These are phyloP conservation scores for Xylaria digitata DNA, from an alignment of 2,329 filamentous ascomycete genomes.

Conservation along the genomic window DNA sequence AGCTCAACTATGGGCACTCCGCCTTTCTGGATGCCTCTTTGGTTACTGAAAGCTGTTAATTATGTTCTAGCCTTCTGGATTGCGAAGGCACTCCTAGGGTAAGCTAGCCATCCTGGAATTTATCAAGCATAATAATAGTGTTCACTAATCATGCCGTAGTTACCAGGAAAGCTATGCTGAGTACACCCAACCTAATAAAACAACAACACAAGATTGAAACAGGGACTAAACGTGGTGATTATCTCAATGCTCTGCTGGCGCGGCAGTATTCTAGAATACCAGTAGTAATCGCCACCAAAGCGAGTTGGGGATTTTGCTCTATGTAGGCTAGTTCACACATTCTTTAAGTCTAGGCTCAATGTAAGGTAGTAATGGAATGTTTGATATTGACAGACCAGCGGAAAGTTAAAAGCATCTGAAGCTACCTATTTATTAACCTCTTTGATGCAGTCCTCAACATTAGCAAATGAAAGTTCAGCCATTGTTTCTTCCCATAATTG, in stretches of 20 bases:
- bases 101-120: background rate
- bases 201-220: background rate
- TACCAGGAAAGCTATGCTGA: slow-evolving; percentile 5
- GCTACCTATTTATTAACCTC: background rate
- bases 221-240: background rate
- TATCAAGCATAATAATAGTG: background rate
- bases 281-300: no score
- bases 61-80: slow-evolving; percentile 1
- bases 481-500: slow-evolving; percentile 4
- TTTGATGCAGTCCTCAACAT: background rate
- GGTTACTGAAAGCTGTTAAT: background rate
- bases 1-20: background rate
- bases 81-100: background rate
- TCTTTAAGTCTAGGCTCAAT: no score
- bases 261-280: no score
- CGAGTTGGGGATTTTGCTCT: no score
- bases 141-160: background rate
- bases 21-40: slow-evolving; percentile 1
- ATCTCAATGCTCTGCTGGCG: no score
- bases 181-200: background rate
- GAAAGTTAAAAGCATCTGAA: background rate
- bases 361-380: no score
- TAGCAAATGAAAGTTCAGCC: slow-evolving; percentile 5
- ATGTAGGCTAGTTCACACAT: no score
- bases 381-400: background rate